Base-by-base conservation (phyloP, 345 rosid genomes). In the Syzygium aqueum region DNA sequence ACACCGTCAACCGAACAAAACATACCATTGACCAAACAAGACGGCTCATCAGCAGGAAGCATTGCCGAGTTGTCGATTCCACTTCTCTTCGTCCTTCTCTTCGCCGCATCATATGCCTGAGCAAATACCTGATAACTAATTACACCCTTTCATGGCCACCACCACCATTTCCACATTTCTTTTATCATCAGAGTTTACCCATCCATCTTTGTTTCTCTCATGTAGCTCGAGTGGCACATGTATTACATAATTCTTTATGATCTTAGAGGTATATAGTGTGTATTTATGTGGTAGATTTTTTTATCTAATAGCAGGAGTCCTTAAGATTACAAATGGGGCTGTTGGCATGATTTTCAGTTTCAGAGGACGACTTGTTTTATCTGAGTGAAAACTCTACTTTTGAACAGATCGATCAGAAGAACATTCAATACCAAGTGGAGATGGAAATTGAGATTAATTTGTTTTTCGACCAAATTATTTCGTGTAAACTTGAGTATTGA, bases 21-120 rank as follows among this genome's bases (percentile, higher is more conserved):
- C 5, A 5, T 11, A 57, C 63, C 63, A 3, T 3, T 13, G 63
- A 25, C 63, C 14, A 6, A 57, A 57, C 63, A 4, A 57, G 82
- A 73, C 1, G 49, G 49, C 2, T 37, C 94, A 84, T 93, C 94
- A 53, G 93, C 88, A 33, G 94, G 93, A 87, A 88, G 82, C 89
- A 67, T 77, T 25, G 49, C 53, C 78, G 86, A 80, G 84, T 89
- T 89, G 83, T 89, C 95, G 15, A 56, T 89, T 27, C 86, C 86
- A 51, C 85, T 89, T 43, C 51, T 90, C 88, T 84, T 90, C 56
- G 85, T 89, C 85, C 84, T 87, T 83, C 84, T 91, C 86, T 92
- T 90, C 77, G 54, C 87, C 43, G 85, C 84, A 27, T 90, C 88
- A 37, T 86, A 85, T 88, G 91, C 86, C 85, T 93, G 89, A 63